Percentiles rank a stretch among this genome's conserved stretches.
These are phyloP conservation scores for Herpomyces periplanetae DNA, from an alignment of 2,329 filamentous ascomycete species.

Conservation along the genomic window DNA sequence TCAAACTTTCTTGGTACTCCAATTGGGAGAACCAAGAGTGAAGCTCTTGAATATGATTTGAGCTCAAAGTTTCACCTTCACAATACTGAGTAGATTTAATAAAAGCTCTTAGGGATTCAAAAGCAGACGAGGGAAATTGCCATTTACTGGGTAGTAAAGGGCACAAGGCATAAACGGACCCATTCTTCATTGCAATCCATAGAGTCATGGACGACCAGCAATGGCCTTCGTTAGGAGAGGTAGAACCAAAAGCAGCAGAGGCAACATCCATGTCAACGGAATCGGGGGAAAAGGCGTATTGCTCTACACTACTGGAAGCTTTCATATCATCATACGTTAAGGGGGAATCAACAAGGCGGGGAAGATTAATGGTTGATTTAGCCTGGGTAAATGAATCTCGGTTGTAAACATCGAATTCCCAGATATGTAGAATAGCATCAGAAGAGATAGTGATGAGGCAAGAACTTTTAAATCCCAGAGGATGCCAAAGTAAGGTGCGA, in stretches of 20 bases:
- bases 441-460: conserved; percentile 58
- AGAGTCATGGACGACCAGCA: conserved; percentile 80
- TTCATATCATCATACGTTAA: conserved; percentile 46
- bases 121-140: conserved; percentile 31
- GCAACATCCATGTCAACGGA: conserved; percentile 75
- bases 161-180: conserved; percentile 70
- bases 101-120: conserved; percentile 44
- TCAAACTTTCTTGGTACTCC: conserved; percentile 13
- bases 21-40: conserved; percentile 17
- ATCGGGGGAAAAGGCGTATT: conserved; percentile 54
- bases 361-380: conserved; percentile 44
- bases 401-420: conserved; percentile 53
- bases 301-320: conserved; percentile 29
- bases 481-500: conserved; percentile 60
- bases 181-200: conserved; percentile 78
- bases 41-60: too few species aligned
- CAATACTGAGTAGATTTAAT: too few species aligned
- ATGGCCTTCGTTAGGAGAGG: conserved; percentile 15
- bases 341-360: conserved; percentile 50
- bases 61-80: too few species aligned
- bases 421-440: conserved; percentile 54
- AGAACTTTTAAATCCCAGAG: conserved; percentile 37
- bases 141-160: conserved; percentile 58
- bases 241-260: conserved; percentile 52
- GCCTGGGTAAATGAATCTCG: conserved; percentile 57